Evolutionary conservation across 176 grass and related monocot species (phyloP).

Genomic region (Rhynchospora tenuis): DNA sequence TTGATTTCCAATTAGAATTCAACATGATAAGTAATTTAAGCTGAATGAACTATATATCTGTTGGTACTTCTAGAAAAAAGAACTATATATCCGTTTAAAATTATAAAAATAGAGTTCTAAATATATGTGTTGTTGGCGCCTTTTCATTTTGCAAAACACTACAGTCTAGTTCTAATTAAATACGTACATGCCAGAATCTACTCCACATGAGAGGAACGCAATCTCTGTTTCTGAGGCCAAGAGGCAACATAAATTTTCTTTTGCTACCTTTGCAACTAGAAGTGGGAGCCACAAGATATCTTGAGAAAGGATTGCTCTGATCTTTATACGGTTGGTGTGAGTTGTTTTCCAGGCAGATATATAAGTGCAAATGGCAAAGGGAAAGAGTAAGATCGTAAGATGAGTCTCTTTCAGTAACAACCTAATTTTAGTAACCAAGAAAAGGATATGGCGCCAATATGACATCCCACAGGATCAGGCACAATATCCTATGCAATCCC

Average conservation of each 20-base stretch:
- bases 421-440: conserved; percentile 16
- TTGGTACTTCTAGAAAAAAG: no score
- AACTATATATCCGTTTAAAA: no score
- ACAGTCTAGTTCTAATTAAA: no score
- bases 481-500: conserved; percentile 13
- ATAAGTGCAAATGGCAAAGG: conserved; percentile 5
- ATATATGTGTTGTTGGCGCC: no score
- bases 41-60: no score
- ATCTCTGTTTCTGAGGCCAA: no score
- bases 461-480: conserved; percentile 17
- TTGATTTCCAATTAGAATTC: no score
- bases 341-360: conserved; percentile 18
- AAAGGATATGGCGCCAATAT: conserved; percentile 10
- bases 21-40: no score
- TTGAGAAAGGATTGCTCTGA: conserved; percentile 6
- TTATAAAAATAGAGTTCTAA: no score
- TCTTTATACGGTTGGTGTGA: conserved; percentile 8
- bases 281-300: not conserved
- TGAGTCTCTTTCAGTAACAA: conserved; percentile 18
- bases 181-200: no score
- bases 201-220: no score
- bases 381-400: not conserved
- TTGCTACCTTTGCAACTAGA: not conserved
- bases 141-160: no score
- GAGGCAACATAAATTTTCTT: not conserved